These are phyloP conservation scores for Ramaria rubella DNA, from an alignment of 768 basidiomycete species.

Conservation along the genomic window DNA sequence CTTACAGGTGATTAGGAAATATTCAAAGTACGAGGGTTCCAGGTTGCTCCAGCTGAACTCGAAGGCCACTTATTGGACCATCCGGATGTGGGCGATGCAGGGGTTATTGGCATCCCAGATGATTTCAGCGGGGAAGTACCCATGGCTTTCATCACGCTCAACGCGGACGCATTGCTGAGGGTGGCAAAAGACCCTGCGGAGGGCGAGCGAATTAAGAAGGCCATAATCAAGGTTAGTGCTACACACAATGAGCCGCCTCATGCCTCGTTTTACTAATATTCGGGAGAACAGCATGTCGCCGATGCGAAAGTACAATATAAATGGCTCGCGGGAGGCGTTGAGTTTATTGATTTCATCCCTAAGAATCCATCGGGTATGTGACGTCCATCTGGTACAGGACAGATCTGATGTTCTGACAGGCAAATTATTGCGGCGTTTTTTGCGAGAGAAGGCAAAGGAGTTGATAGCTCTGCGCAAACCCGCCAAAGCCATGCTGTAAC, in stretches of 20 bases:
- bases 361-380: conserved; percentile 52
- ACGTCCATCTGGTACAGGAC: not conserved
- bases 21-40: conserved; percentile 46
- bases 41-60: conserved; percentile 29
- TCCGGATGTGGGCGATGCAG: conserved; percentile 24
- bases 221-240: conserved; percentile 47
- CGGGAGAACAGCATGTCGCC: conserved; percentile 33
- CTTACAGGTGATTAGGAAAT: conserved; percentile 50
- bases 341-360: conserved; percentile 48
- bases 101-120: conserved; percentile 17
- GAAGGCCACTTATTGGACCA: conserved; percentile 26
- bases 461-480: conserved; percentile 11
- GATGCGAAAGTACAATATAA: conserved; percentile 55
- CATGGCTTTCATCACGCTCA: conserved; percentile 58
- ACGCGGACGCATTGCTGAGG: conserved; percentile 31
- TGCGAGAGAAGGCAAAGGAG: conserved; percentile 45
- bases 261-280: not conserved
- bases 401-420: not conserved
- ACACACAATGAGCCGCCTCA: too few species aligned
- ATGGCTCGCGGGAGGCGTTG: conserved; percentile 51
- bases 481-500: conserved; percentile 25
- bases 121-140: conserved; percentile 51
- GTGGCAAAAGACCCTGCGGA: conserved; percentile 27
- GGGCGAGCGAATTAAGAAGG: conserved; percentile 34
- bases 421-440: conserved; percentile 44